phyloP scores from a whole-genome alignment of 1,284 basidiomycete genomes.

The Abortiporus biennis region DNA sequence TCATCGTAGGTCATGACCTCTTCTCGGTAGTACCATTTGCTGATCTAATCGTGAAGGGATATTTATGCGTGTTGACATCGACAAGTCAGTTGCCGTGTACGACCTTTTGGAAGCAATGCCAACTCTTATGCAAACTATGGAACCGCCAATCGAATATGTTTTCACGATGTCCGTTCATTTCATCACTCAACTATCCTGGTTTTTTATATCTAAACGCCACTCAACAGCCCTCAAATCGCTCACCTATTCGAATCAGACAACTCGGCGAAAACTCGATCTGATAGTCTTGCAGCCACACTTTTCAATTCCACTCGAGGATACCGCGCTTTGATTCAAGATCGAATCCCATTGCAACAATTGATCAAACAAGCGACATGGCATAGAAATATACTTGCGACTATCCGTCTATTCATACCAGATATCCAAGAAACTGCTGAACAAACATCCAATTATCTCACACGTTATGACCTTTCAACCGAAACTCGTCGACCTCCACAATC shows the following conservation, averaged over 20 bases:
- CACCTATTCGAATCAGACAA: slow-evolving; percentile 48
- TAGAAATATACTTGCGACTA: slow-evolving; percentile 37
- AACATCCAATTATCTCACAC: slow-evolving; percentile 31
- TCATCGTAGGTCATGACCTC: too few species aligned
- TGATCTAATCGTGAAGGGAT: too few species aligned
- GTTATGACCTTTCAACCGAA: slow-evolving; percentile 35
- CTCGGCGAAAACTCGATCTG: slow-evolving; percentile 33
- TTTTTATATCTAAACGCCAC: neutral
- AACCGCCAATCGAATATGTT: slow-evolving; percentile 41
- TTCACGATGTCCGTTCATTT: slow-evolving; percentile 46
- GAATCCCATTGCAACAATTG: slow-evolving; percentile 36
- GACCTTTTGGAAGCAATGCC: slow-evolving; percentile 47
- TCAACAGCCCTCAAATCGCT: slow-evolving; percentile 52
- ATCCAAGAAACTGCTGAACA: slow-evolving; percentile 27
- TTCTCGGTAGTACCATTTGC: too few species aligned
- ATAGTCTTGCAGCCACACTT: slow-evolving; percentile 48
- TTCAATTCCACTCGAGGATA: slow-evolving; percentile 47
- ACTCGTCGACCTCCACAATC: slow-evolving; percentile 32
- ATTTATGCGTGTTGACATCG: too few species aligned
- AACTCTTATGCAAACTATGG: slow-evolving; percentile 45
- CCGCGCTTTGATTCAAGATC: slow-evolving; percentile 42
- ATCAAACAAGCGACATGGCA: slow-evolving; percentile 45
- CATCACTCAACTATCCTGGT: neutral
- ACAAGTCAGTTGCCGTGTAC: slow-evolving; percentile 34
- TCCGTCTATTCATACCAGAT: slow-evolving; percentile 36